phyloP scores from a whole-genome alignment of 805 yeast species.

The Hanseniaspora vineae region DNA sequence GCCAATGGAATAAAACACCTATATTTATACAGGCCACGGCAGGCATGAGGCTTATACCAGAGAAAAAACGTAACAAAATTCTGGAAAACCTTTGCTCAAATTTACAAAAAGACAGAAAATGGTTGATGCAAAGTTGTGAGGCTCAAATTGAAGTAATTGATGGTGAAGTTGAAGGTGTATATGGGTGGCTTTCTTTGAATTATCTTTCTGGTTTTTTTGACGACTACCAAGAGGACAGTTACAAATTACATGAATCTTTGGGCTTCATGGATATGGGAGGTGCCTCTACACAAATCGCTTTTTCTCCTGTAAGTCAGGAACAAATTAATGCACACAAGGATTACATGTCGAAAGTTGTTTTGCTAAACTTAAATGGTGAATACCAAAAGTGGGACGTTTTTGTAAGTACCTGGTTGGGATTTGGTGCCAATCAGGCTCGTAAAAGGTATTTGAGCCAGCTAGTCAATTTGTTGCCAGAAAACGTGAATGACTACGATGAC shows the following conservation, averaged over 20 bases:
- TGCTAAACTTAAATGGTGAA: conserved; percentile 60
- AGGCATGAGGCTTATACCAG: conserved; percentile 76
- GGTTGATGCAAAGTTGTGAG: conserved; percentile 42
- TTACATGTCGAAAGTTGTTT: conserved; percentile 52
- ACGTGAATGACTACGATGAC: conserved; percentile 34
- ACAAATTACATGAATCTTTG: conserved; percentile 39
- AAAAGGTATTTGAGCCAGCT: conserved; percentile 51
- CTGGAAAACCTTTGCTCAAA: conserved; percentile 45
- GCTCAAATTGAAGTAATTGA: conserved; percentile 76
- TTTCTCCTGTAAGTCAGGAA: conserved; percentile 57
- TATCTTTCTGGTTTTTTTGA: conserved; percentile 61
- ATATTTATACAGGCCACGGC: conserved; percentile 91
- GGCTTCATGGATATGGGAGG: conserved; percentile 99
- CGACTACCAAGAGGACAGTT: conserved; percentile 26
- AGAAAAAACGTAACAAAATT: conserved; percentile 37
- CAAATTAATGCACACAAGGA: conserved; percentile 56
- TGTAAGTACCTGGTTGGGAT: conserved; percentile 95
- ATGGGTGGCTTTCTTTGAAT: conserved; percentile 91
- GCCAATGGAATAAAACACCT: conserved; percentile 56
- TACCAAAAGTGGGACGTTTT: conserved; percentile 71
- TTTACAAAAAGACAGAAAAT: conserved; percentile 37
- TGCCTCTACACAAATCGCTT: conserved; percentile 92
- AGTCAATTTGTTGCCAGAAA: conserved; percentile 36
- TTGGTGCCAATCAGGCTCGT: conserved; percentile 93
- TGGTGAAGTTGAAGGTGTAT: conserved; percentile 89